These are phyloP conservation scores for Salix brachista DNA, from an alignment of 345 rosid species.

Conservation along the genomic window DNA sequence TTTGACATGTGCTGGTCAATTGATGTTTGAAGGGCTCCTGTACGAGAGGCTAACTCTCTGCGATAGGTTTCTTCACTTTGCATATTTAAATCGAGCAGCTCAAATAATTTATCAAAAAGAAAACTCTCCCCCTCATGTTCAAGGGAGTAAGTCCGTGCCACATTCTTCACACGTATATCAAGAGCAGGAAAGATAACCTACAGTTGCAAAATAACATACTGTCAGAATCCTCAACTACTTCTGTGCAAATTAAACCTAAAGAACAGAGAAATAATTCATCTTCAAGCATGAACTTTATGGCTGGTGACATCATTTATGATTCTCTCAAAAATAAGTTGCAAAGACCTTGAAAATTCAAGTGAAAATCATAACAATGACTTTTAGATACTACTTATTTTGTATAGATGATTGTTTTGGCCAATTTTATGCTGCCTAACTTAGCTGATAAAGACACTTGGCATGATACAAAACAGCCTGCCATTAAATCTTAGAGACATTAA, in stretches of 20 bases:
- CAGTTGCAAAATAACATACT: constrained; percentile 8
- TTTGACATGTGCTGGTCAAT: constrained; percentile 87
- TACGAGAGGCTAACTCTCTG: constrained; percentile 72
- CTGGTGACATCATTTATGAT: not conserved
- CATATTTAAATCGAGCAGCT: constrained; percentile 55
- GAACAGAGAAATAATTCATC: not conserved
- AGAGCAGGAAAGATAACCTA: constrained; percentile 90
- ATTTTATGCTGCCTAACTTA: not conserved
- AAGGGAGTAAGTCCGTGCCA: constrained; percentile 77
- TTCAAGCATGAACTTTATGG: not conserved
- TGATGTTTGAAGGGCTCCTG: constrained; percentile 80
- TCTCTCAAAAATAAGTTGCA: not conserved
- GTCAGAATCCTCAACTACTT: not conserved
- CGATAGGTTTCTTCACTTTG: constrained; percentile 53
- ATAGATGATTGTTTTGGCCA: not conserved
- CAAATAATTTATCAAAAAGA: constrained; percentile 66
- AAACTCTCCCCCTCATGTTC: constrained; percentile 84
- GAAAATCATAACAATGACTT: not conserved
- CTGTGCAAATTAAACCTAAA: not conserved
- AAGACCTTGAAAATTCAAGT: not conserved
- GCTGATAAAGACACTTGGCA: not conserved
- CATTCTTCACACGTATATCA: constrained; percentile 84
- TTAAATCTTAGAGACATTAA: not conserved
- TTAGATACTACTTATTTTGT: not conserved
- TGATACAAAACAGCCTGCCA: not conserved